Evolutionary conservation across 1,284 basidiomycete species (phyloP), one percentile per base, ranked within the genome.

Genomic region (Malassezia globosa): DNA sequence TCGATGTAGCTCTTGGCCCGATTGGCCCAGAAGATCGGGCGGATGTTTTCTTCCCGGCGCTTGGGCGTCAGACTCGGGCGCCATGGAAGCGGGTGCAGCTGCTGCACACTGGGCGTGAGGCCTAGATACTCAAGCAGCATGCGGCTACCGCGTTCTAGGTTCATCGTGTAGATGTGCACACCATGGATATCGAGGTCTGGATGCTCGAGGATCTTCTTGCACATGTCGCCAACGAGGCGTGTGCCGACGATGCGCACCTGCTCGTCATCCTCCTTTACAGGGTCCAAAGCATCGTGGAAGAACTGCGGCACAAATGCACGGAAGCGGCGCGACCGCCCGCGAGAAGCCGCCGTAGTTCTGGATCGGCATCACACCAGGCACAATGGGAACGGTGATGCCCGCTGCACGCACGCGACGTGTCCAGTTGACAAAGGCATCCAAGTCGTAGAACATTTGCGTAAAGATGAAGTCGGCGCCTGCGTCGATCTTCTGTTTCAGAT

Each of bases 331-430:
- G 6, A 90, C 90, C 56, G 90, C 87, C 46, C 87, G 85, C 73
- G 84, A 79, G 75, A 96, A 96, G 22, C 89, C 90, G 61, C 90
- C 89, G 83, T 88, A 96, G 29, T 87, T 95, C 74, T 97, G 92
- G 58, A 97, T 90, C 5, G 92, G 92, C 75, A 89, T 90, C 65
- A 97, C 85, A 33, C 87, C 87, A 19, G 94, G 94, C 5, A 97
- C 82, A 69, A 97, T 89, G 14, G 94, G 92, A 21, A 92, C 78
- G 1, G 81, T 87, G 73, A 97, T 94, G 7, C 92, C 74, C 37
- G 59, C 58, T 29, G 56, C 58, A 29, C 65, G 58, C 11, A 72
- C 64, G 27, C 81, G 78, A 60, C 81, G 82, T 52, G 88, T 85
- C 87, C 87, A 92, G 31, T 77, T 75, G 58, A 85, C 79, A 73